Evolutionary conservation across 2,329 filamentous ascomycete genomes (phyloP), one percentile per base, ranked within the genome.

Genomic region (Aaosphaeria pasadenensis): DNA sequence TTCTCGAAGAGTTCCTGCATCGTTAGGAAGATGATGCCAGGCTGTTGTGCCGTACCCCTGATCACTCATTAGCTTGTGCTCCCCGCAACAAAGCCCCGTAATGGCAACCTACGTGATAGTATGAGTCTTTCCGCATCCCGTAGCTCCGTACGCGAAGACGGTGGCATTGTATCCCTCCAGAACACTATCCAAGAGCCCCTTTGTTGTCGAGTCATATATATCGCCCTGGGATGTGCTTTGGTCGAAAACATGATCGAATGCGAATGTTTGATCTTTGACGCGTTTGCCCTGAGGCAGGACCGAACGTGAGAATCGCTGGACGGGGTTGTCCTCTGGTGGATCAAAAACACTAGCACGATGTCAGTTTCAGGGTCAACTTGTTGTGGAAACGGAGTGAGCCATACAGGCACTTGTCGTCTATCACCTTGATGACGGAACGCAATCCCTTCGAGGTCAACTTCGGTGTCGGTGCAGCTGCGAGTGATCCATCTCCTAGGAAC

Each of bases 1-100:
- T 92, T 89, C 74, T 99, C 94, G 64, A 99, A 99, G 28, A 99
- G 78, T 72, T 99, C 94, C 71, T 97, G 92, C 91, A 99, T 99
- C 1, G 94, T 97, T 61, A 99, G 76, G 74, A 97, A 99, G 68
- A 99, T 99, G 63, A 99, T 97, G 48, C 94, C 94, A 0, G 94
- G 94, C 64, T 95, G 88, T 67, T 95, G 88, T 1, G 90, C 75
- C 0, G 92, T 96, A 57, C 94, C 94, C 39, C 71, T 74, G 48
- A 38, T 39, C 4, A 11, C 33, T 24, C 9, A 4, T 40, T 24
- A 40, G 39, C 11, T 36, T 36, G 33, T 36, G 33, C 9, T 9
- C 9, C 33, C 33, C 9, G 33, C 33, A n/a, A 36, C n/a, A n/a
- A 9, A 7, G 33, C n/a, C 39, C 7, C 9, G 2, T 28, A 17